phyloP scores from a whole-genome alignment of 2,329 filamentous ascomycete species.

The Fusarium proliferatum region DNA sequence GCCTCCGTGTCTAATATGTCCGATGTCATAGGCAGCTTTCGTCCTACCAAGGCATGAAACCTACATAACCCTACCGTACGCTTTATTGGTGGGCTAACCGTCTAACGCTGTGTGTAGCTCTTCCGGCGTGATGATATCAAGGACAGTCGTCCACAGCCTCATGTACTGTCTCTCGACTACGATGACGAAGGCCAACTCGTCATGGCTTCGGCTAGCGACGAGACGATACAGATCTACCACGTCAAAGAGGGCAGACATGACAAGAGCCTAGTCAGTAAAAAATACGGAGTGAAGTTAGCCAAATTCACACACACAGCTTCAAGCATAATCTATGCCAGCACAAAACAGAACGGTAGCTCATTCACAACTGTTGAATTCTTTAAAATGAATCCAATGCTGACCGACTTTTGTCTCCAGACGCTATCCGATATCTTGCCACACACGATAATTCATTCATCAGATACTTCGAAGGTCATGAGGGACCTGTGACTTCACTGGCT shows the following conservation, averaged over 20 bases:
- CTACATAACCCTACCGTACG: neutral
- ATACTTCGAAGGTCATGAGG: slow-evolving; percentile 93
- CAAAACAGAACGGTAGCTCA: slow-evolving; percentile 83
- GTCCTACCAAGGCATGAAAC: slow-evolving; percentile 80
- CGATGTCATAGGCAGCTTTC: slow-evolving; percentile 81
- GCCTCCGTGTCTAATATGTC: slow-evolving; percentile 73
- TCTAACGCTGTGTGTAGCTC: slow-evolving; percentile 50
- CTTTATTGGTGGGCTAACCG: neutral
- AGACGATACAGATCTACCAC: slow-evolving; percentile 95
- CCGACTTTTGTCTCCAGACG: slow-evolving; percentile 63
- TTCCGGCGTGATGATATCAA: slow-evolving; percentile 69
- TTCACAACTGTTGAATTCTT: neutral
- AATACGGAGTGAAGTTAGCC: slow-evolving; percentile 94
- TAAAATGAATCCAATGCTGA: slow-evolving; percentile 1
- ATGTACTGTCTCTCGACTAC: slow-evolving; percentile 92
- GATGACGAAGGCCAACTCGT: slow-evolving; percentile 94
- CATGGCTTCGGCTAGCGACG: slow-evolving; percentile 91
- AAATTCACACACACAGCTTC: slow-evolving; percentile 93
- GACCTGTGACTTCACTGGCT: slow-evolving; percentile 82
- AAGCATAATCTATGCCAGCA: slow-evolving; percentile 94
- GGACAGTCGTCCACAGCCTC: slow-evolving; percentile 64
- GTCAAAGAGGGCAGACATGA: slow-evolving; percentile 89
- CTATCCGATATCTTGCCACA: slow-evolving; percentile 85
- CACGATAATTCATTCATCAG: slow-evolving; percentile 97
- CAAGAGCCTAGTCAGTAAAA: slow-evolving; percentile 92